phyloP scores from a whole-genome alignment of 371 early-diverging fungal species.

The Thermomucor indicae-seudaticae region DNA sequence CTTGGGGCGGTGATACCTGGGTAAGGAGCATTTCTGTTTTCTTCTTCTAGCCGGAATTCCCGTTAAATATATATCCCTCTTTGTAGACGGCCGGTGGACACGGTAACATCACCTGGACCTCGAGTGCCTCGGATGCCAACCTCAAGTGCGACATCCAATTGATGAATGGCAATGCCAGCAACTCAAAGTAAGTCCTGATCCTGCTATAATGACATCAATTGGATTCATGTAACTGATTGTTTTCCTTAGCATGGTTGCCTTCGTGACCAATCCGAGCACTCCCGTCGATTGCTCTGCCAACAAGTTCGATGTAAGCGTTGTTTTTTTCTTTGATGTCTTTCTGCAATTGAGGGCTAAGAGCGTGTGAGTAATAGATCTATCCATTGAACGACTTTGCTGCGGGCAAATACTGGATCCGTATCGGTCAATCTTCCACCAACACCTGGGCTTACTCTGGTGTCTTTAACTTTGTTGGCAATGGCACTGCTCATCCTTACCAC shows the following conservation, averaged over 20 bases:
- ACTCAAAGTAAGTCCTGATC: slow-evolving; percentile 30
- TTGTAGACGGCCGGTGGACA: slow-evolving; percentile 34
- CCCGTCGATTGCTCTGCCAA: slow-evolving; percentile 17
- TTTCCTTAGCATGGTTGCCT: slow-evolving; percentile 17
- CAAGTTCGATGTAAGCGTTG: slow-evolving; percentile 12
- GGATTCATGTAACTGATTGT: background rate
- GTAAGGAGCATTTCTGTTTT: slow-evolving; percentile 15
- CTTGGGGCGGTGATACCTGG: slow-evolving; percentile 37
- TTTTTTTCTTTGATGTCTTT: background rate
- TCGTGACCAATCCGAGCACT: slow-evolving; percentile 13
- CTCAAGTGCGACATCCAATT: slow-evolving; percentile 39
- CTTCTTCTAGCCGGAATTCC: background rate
- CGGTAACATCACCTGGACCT: slow-evolving; percentile 42
- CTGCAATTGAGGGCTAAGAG: background rate
- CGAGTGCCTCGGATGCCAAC: slow-evolving; percentile 21
- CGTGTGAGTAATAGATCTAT: slow-evolving; percentile 21
- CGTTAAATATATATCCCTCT: background rate
- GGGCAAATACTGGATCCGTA: slow-evolving; percentile 46
- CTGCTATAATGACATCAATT: background rate
- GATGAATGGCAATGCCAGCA: slow-evolving; percentile 35
- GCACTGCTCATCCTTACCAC: slow-evolving; percentile 25
- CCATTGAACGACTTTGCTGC: slow-evolving; percentile 44
- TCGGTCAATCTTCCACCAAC: slow-evolving; percentile 28
- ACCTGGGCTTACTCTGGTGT: slow-evolving; percentile 42
- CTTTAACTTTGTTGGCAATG: slow-evolving; percentile 38